Conservation (phyloP, 768 basidiomycete species). For the Russula emetica region DNA sequence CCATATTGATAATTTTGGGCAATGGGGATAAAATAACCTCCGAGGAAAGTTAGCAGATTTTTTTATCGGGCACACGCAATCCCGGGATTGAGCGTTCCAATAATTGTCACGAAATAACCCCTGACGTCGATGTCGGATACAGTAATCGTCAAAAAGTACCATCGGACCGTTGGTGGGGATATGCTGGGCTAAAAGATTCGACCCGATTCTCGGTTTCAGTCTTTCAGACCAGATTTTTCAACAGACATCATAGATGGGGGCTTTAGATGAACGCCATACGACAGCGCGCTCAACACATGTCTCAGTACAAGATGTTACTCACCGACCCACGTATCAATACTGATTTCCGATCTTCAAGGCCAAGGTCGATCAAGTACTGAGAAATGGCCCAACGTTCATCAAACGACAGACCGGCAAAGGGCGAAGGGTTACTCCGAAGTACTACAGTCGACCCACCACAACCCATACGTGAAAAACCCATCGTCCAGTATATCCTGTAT, state of each 20-base stretch:
- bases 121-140: not conserved
- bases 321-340: not conserved
- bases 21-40: not conserved
- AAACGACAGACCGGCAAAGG: not conserved
- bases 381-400: not conserved
- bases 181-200: not conserved
- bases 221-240: not conserved
- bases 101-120: not conserved
- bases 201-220: not conserved
- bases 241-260: not conserved
- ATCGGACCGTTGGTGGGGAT: not conserved
- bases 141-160: not conserved
- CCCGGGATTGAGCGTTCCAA: not conserved
- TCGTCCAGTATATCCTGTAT: not conserved
- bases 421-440: not conserved
- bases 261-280: not conserved
- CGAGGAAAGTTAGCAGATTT: not conserved
- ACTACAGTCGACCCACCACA: not conserved
- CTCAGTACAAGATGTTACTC: not conserved
- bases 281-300: not conserved
- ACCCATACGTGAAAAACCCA: not conserved
- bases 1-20: not conserved
- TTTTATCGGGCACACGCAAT: not conserved
- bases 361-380: no score
- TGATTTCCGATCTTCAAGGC: not conserved